Base-by-base conservation (phyloP, 192 early-diverging fungal species). In the Coemansia asiatica region DNA sequence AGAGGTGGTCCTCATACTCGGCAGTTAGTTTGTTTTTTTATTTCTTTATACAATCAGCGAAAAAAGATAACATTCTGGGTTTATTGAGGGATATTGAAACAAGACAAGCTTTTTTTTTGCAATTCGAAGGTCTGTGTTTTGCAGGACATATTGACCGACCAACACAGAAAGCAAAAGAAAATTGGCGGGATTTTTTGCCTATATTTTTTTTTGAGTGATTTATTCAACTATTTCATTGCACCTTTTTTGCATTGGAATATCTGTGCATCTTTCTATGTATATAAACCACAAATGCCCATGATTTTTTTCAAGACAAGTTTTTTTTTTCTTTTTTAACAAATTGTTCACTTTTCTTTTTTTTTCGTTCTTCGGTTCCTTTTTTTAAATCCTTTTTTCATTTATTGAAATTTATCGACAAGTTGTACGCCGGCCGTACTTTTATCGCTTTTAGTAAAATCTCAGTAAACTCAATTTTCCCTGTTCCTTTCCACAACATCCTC, bases 381-480 rank as follows among this genome's bases (percentile, higher is more conserved):
- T 33, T 33, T 8, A 33, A 6, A 33, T 8, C 26, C 53, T 27
- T 13, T 56, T 18, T 26, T 50, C 29, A 16, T 65, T 57, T 57
- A 33, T 59, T 40, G 7, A 22, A 33, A 22, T 49, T 18, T 13
- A 23, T 57, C 22, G 5, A 40, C 4, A n/a, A 49, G 22, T 36
- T 49, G 64, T 66, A 38, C 64, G 64, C 64, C 64, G 64, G 64
- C 48, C 64, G 64, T 66, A 66, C 64, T 55, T 19, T 36, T 36
- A 55, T 21, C 16, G 28, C 18, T 36, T 57, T 18, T 50, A 7
- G n/a, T 50, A 33, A 36, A 57, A 57, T 26, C 25, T 27, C 51
- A 36, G 13, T 36, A 36, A 36, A 6, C 35, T 1, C 35, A 6
- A 6, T 36, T 36, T 12, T 36, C n/a, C 13, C 35, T 6, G 35